Percentiles rank a stretch among this genome's conserved stretches.
Evolutionary conservation across 768 basidiomycete genomes (phyloP).

Genomic region (Xanthoconium purpureum): DNA sequence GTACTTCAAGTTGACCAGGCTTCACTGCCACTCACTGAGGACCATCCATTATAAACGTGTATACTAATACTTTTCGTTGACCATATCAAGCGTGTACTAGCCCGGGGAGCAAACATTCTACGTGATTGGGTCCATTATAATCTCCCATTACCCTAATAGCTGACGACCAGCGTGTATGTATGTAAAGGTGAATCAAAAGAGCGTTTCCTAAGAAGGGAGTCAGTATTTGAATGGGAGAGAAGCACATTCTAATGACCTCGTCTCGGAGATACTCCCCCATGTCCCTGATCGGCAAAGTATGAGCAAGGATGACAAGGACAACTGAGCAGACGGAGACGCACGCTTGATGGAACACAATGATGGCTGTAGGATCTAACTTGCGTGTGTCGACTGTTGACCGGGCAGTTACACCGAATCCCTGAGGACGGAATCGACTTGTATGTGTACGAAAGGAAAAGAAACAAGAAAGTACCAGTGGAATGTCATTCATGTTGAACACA

Average conservation of each 20-base stretch:
- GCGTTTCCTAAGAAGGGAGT: conserved; percentile 56
- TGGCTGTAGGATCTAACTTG: conserved; percentile 95
- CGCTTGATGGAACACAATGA: conserved; percentile 99
- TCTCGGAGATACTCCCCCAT: conserved; percentile 98
- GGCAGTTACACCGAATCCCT: conserved; percentile 98
- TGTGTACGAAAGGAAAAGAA: background rate
- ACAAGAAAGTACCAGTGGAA: conserved; percentile 66
- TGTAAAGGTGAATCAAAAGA: conserved; percentile 50
- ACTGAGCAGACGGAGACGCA: conserved; percentile 29
- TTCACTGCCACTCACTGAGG: no score
- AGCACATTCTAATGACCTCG: conserved; percentile 54
- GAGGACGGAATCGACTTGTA: conserved; percentile 8
- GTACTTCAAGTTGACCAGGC: background rate
- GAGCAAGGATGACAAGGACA: conserved; percentile 1
- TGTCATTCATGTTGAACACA: conserved; percentile 92
- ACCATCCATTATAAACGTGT: background rate
- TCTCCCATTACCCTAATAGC: conserved; percentile 19
- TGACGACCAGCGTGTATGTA: background rate
- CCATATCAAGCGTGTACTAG: conserved; percentile 22
- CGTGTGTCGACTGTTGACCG: conserved; percentile 93
- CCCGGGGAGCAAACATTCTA: conserved; percentile 15
- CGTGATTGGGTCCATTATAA: conserved; percentile 6
- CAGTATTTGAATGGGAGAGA: conserved; percentile 8
- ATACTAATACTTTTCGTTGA: background rate
- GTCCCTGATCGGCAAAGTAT: conserved; percentile 52